Base-by-base conservation (phyloP, 768 basidiomycete genomes). In the Suillus variegatus region DNA sequence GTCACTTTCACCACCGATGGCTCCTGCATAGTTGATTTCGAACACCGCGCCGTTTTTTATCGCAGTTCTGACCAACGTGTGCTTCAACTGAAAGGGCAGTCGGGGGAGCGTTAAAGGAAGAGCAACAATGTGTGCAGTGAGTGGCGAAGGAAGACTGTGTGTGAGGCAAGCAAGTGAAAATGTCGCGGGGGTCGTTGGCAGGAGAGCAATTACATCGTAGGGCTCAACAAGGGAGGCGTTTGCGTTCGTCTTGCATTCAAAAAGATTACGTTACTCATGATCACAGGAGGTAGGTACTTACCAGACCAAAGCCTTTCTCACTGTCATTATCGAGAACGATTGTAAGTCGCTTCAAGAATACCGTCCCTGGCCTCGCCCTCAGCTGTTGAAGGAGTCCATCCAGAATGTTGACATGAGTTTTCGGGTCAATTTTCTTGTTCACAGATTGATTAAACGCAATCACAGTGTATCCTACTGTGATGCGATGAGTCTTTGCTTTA, bases 301-400 rank as follows among this genome's bases (percentile, higher is more conserved):
- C 92, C 74, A 94, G 74, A 38, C 93, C 92, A 70, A 92, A 91
- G 1, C 93, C 91, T 74, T 93, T 94, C 74, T 94, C 92, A 71
- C 93, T 94, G 49, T 89, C 91, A 70, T 93, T 87, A 66, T 94
- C 90, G 10, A 94, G 82, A 13, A 91, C 80, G 60, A 95, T 88
- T n/a, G 88, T 93, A 63, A 96, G 73, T 58, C 93, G 81, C 74
- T 91, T 93, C 60, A 96, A 79, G 65, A 85, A 87, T 3, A 92
- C 76, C 40, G 92, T 76, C 0, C 89, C 88, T 1, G 80, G 73
- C 51, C 91, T 82, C 18, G 82, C 79, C 65, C 84, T 85, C 32
- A 93, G 76, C 64, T 84, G 85, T n/a, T 79, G 74, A n/a, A 93
- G 75, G 12, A 95, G 75, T 6, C 72, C 71, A 46, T 88, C 82